phyloP scores from a whole-genome alignment of 2,329 filamentous ascomycete genomes.

The Fonsecaea multimorphosa region DNA sequence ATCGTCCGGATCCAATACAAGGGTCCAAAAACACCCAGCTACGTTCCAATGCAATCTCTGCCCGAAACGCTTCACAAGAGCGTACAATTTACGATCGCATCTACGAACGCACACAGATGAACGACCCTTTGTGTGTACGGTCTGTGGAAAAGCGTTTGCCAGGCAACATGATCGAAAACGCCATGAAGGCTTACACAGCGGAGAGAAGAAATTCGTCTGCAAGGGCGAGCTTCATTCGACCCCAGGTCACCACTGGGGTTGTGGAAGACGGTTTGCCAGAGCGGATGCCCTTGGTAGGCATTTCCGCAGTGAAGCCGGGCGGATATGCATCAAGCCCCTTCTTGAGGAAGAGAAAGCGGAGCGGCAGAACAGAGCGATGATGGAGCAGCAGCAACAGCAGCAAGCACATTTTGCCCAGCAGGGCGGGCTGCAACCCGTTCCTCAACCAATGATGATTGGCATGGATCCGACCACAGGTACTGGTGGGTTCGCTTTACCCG shows the following conservation, averaged over 20 bases:
- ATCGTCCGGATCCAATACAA: constrained; percentile 66
- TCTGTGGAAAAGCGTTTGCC: constrained; percentile 96
- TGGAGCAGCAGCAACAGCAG: constrained; percentile 68
- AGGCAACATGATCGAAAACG: constrained; percentile 96
- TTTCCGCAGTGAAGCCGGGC: constrained; percentile 92
- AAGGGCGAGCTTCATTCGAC: constrained; percentile 77
- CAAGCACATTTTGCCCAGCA: constrained; percentile 63
- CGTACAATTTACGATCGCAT: constrained; percentile 95
- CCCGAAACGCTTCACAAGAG: constrained; percentile 93
- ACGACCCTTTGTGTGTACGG: constrained; percentile 93
- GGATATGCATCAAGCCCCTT: constrained; percentile 96
- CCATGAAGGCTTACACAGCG: constrained; percentile 93
- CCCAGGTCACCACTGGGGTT: constrained; percentile 84
- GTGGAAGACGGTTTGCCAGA: constrained; percentile 88
- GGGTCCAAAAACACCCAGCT: constrained; percentile 96
- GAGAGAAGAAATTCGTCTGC: constrained; percentile 98
- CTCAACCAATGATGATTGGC: constrained; percentile 66
- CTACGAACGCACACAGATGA: constrained; percentile 96
- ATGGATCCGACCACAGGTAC: constrained; percentile 62
- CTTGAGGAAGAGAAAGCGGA: constrained; percentile 92
- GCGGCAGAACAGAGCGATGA: constrained; percentile 74
- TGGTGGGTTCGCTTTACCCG: constrained; percentile 73
- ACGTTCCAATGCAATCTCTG: constrained; percentile 95
- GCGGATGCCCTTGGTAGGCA: constrained; percentile 93
- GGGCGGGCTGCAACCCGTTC: constrained; percentile 57